Evolutionary conservation across 2,329 filamentous ascomycete species (phyloP).

Genomic region (Colletotrichum plurivorum): DNA sequence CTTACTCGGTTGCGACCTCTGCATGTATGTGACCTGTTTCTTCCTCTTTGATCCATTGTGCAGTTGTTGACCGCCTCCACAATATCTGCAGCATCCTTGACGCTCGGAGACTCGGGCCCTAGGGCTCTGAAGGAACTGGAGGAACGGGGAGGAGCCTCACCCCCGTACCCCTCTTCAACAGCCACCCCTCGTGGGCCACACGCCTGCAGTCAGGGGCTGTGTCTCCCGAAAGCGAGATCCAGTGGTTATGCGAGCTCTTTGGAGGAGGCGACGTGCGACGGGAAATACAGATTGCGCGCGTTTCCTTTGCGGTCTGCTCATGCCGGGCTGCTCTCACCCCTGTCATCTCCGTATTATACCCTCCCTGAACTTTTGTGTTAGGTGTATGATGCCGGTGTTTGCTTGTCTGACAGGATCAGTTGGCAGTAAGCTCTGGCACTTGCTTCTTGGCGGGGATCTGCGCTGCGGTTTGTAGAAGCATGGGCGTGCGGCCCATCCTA

Average conservation of each 20-base stretch:
- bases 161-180: background rate
- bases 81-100: background rate
- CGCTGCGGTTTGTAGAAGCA: slow-evolving; percentile 7
- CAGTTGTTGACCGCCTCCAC: no score
- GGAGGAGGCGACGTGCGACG: background rate
- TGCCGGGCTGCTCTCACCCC: background rate
- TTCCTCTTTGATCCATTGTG: background rate
- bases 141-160: slow-evolving; percentile 2
- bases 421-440: background rate
- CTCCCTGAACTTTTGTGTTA: background rate
- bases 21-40: background rate
- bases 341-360: background rate
- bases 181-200: slow-evolving; percentile 14
- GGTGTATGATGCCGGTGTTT: slow-evolving; percentile 4
- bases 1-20: background rate
- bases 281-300: background rate
- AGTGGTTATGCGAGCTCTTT: slow-evolving; percentile 17
- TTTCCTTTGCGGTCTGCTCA: background rate
- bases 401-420: slow-evolving; percentile 3
- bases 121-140: background rate
- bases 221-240: slow-evolving; percentile 6
- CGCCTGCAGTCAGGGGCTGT: slow-evolving; percentile 14
- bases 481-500: no score
- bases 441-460: background rate
- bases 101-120: background rate